Evolutionary conservation across 768 basidiomycete genomes (phyloP).

Genomic region (Phlebiopsis gigantea): DNA sequence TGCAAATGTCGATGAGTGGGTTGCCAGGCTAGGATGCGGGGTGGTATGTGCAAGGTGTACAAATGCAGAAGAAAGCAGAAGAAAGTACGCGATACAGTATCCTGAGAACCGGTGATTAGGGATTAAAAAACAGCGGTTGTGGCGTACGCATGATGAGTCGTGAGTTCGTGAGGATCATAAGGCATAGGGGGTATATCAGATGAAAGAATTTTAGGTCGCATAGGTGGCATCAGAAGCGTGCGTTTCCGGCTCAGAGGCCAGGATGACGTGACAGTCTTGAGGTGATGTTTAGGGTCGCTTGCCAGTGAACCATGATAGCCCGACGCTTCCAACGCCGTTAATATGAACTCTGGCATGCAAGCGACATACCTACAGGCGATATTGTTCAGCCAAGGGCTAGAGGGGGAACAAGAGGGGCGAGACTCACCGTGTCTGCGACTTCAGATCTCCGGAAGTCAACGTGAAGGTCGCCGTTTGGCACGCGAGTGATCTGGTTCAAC

Average conservation of each 20-base stretch:
- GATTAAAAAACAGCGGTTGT: not conserved
- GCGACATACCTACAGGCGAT: slow-evolving; percentile 62
- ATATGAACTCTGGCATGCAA: slow-evolving; percentile 73
- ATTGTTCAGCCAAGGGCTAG: slow-evolving; percentile 3
- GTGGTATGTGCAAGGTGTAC: not conserved
- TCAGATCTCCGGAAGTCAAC: slow-evolving; percentile 70
- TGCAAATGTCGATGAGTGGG: not conserved
- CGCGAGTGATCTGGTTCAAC: slow-evolving; percentile 62
- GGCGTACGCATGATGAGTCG: not conserved
- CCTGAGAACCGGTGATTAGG: not conserved
- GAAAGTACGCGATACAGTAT: slow-evolving; percentile 2
- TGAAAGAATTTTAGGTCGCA: not conserved
- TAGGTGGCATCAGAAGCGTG: not conserved
- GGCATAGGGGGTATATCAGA: not conserved
- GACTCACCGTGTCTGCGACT: slow-evolving; percentile 73
- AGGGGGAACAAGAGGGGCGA: not conserved
- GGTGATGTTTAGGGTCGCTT: slow-evolving; percentile 30
- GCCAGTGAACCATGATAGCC: slow-evolving; percentile 69
- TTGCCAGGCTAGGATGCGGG: not conserved
- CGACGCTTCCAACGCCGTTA: slow-evolving; percentile 70
- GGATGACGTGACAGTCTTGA: not conserved
- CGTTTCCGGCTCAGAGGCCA: not conserved
- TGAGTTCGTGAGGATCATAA: slow-evolving; percentile 6
- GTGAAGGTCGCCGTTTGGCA: slow-evolving; percentile 76
- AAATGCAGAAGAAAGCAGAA: not conserved